Conservation (phyloP, 2,329 filamentous ascomycete species). For the Fonsecaea pedrosoi region DNA sequence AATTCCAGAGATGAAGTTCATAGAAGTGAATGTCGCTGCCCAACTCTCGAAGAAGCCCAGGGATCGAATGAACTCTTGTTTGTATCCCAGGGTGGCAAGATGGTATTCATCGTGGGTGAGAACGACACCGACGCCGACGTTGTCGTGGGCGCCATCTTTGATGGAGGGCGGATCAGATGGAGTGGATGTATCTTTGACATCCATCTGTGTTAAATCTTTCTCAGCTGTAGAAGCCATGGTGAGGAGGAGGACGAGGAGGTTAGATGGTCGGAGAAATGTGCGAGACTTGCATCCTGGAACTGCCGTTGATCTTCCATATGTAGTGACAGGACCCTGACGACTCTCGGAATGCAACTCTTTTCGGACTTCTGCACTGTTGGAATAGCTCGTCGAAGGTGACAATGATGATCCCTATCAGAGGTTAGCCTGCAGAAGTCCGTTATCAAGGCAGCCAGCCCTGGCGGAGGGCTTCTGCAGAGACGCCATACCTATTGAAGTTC, state of each 20-base stretch:
- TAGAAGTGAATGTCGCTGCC: conserved; percentile 46
- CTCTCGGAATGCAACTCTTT: background rate
- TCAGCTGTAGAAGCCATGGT: conserved; percentile 25
- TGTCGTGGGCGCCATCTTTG: conserved; percentile 18
- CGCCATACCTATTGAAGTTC: conserved; percentile 24
- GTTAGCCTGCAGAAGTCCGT: conserved; percentile 18
- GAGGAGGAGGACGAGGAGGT: background rate
- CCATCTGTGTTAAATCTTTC: conserved; percentile 20
- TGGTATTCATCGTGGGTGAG: conserved; percentile 45
- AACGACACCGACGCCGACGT: conserved; percentile 20
- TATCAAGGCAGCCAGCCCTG: conserved; percentile 12
- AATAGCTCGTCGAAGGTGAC: conserved; percentile 2
- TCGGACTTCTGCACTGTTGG: conserved; percentile 27
- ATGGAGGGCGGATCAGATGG: conserved; percentile 25
- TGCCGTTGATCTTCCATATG: background rate
- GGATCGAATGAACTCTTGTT: conserved; percentile 47
- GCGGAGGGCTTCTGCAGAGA: conserved; percentile 11
- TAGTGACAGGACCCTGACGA: background rate
- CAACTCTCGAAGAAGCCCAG: conserved; percentile 50
- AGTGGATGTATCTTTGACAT: conserved; percentile 18
- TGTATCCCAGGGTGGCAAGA: conserved; percentile 46
- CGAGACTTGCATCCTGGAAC: background rate
- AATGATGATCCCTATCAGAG: conserved; percentile 6
- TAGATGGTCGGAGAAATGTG: background rate
- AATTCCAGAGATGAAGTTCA: conserved; percentile 51